Base-by-base conservation (phyloP, 371 early-diverging fungal species). In the Mucor circinelloides region DNA sequence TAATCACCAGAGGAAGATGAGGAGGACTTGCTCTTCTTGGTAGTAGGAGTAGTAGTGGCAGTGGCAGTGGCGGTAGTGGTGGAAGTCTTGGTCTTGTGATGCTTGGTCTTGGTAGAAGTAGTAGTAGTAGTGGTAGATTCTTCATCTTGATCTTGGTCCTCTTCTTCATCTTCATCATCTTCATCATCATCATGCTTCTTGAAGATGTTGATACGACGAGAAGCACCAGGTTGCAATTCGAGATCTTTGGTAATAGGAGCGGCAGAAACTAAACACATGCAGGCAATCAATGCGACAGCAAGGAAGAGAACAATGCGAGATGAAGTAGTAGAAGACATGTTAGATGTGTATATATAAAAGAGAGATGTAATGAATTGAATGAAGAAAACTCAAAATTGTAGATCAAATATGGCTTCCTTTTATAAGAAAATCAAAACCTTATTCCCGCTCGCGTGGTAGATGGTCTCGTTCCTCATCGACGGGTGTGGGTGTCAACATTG, bases 211-310 rank as follows among this genome's bases (percentile, higher is more conserved):
- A 58, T 56, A n/a, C 31, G 25, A 32, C n/a, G 57, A 25, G 61
- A 25, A 38, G 58, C 23, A 46, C 28, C 62, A n/a, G 61, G 42
- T 67, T 67, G 48, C 17, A 40, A 54, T 56, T 64, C 56, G 38
- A 25, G n/a, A 31, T 15, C 25, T 13, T 27, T 38, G 15, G 9
- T 28, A 50, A 68, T 44, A 44, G 72, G 68, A 38, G 72, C 65
- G 42, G 72, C 66, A 54, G 72, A 62, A 6, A 64, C 62, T 38
- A 72, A 19, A 28, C 38, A 61, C 7, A 36, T 25, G 40, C 61
- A 70, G 19, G 65, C 62, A 60, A 60, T 34, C 8, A 72, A 63
- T 34, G 57, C 61, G 57, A 57, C 21, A 19, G 58, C 27, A 31
- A 65, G 13, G n/a, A 58, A 34, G 46, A 67, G 60, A 57, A 64